Base-by-base conservation (phyloP, 1,139 yeast genomes). In the Hyphopichia khmerensis region DNA sequence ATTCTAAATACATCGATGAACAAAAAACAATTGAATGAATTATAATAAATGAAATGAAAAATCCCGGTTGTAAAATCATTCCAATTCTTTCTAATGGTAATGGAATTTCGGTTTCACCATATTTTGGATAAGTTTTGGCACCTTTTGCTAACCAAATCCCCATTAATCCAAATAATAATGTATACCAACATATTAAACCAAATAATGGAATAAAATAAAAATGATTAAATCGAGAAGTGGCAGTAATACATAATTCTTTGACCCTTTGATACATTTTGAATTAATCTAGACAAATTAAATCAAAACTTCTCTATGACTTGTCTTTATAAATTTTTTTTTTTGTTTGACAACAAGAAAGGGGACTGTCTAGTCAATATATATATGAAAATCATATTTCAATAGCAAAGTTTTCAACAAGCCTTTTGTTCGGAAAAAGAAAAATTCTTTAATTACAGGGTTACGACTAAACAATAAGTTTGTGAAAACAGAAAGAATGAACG, bases 11-110 rank as follows among this genome's bases (percentile, higher is more conserved):
- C 52, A 61, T 60, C 35, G 63, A 59, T 21, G 51, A 35, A 35
- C 64, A 58, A 43, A 61, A 62, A 4, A 58, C 56, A 14, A 61
- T 44, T 2, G 63, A 52, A 42, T 62, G 66, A 30, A 62, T 56
- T 7, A 55, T 52, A 8, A 57, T 45, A 43, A 62, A 62, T 2
- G 56, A 42, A 17, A 59, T 35, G 45, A 60, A 62, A 48, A 62
- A 60, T 2, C 49, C 63, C 2, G 66, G 66, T 16, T 46, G 49
- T 38, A 60, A 46, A 18, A 62, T 61, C 30, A 56, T 59, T 1
- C 67, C 67, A 26, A 62, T 54, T 48, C 67, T 51, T 42, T 62
- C 65, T 39, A 62, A 47, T 0, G 66, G 66, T 41, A 55, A 47
- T 8, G 58, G 59, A 30, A 34, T 37, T 11, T 52, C 57, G 35